Evolutionary conservation across 768 basidiomycete genomes (phyloP).

Genomic region (Agrocybe praecox): DNA sequence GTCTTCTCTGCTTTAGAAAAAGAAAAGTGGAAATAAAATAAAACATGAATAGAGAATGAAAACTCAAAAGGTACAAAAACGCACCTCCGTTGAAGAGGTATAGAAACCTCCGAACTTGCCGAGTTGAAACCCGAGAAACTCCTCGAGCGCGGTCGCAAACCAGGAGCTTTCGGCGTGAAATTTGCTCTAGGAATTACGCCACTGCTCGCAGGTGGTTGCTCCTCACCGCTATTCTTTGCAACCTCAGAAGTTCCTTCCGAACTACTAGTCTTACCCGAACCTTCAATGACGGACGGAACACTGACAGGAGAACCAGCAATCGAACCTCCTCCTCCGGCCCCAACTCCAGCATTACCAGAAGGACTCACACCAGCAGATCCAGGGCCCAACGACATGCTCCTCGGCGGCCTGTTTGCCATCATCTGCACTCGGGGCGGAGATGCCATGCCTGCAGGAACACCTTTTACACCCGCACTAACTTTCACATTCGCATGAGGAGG

Average conservation of each 20-base stretch:
- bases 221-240: background rate
- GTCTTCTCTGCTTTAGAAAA: slow-evolving; percentile 1
- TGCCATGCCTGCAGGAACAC: background rate
- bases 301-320: too few relatives aligned
- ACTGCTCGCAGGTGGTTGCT: background rate
- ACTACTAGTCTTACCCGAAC: background rate
- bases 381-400: slow-evolving; percentile 1
- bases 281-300: too few relatives aligned
- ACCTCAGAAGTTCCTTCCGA: background rate
- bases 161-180: slow-evolving; percentile 60
- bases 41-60: background rate
- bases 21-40: background rate
- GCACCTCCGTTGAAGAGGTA: slow-evolving; percentile 33
- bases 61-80: slow-evolving; percentile 12
- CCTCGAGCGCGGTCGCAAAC: slow-evolving; percentile 64
- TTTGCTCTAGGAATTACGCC: slow-evolving; percentile 56
- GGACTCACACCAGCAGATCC: background rate
- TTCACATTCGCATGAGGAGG: background rate
- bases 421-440: slow-evolving; percentile 9
- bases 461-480: too few relatives aligned
- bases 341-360: too few relatives aligned
- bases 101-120: slow-evolving; percentile 27
- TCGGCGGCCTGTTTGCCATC: slow-evolving; percentile 9
- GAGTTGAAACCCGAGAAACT: slow-evolving; percentile 76
- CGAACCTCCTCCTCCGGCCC: too few relatives aligned